These are phyloP conservation scores for Helicostylum pulchrum DNA, from an alignment of 192 early-diverging fungal genomes.

Conservation along the genomic window DNA sequence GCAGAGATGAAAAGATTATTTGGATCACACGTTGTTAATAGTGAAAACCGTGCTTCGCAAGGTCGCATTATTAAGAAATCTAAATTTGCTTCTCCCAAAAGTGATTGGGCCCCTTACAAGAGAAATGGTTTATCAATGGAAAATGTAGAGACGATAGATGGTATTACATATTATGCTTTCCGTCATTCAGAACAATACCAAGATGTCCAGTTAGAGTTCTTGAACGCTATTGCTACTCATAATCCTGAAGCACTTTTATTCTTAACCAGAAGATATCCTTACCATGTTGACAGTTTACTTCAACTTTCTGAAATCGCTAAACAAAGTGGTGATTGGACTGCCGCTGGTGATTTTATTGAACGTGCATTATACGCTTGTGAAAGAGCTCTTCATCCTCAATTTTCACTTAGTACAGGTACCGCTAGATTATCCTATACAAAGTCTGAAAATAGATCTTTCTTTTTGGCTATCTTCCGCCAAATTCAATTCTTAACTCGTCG, in stretches of 20 bases:
- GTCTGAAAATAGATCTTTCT: conserved; percentile 77
- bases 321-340: conserved; percentile 77
- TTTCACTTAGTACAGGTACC: conserved; percentile 64
- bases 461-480: conserved; percentile 79
- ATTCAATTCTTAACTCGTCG: conserved; percentile 80
- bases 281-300: conserved; percentile 82
- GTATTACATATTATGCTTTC: conserved; percentile 53
- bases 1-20: conserved; percentile 89
- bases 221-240: conserved; percentile 66
- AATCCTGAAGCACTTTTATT: conserved; percentile 71
- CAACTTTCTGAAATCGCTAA: conserved; percentile 84
- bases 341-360: conserved; percentile 80
- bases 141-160: conserved; percentile 34
- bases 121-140: conserved; percentile 49
- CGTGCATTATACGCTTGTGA: conserved; percentile 89
- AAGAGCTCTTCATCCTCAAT: conserved; percentile 71
- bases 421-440: conserved; percentile 66
- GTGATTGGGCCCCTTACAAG: conserved; percentile 67
- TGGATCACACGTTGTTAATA: conserved; percentile 77
- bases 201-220: conserved; percentile 70
- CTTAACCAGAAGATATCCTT: conserved; percentile 74
- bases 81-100: conserved; percentile 64
- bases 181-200: conserved; percentile 73
- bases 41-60: conserved; percentile 19
- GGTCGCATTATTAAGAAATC: conserved; percentile 48